Base-by-base conservation (phyloP, 805 yeast genomes). In the Kodamaea hsintzibuensis region DNA sequence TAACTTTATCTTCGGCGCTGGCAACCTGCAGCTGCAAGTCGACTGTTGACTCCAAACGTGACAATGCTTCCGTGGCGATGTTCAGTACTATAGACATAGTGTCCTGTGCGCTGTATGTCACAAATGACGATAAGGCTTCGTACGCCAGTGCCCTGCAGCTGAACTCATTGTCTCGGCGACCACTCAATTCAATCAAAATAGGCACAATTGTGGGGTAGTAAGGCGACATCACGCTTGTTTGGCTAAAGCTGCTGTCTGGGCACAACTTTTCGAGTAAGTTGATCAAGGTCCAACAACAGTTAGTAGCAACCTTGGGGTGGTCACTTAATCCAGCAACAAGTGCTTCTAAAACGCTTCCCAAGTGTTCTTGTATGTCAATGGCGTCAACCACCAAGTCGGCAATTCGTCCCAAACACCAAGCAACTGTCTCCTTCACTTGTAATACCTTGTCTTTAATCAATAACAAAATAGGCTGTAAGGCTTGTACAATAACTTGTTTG, bases 341-440 rank as follows among this genome's bases (percentile, higher is more conserved):
- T 0, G 96, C 95, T 51, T 81, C 78, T 53, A 95, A 73, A 51
- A 95, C 84, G 45, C 76, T 77, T 25, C 93, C 91, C 58, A 95
- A 78, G 66, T 86, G 86, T 3, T 73, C 69, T 44, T 82, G 78
- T 25, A 82, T 68, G 61, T 88, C 88, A 58, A 93, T 84, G 3
- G 96, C 90, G 50, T 82, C 89, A 57, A 89, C 81, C 43, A 86
- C 90, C 50, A 87, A 74, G 66, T 95, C 98, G 9, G 98, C 96
- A 62, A 95, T 90, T 71, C 97, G 84, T 54, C 99, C 99, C 56
- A 95, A 78, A 74, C 98, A 93, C 99, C 99, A 95, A 3, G 98
- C 96, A 35, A 91, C 97, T 1, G 99, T 92, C 67, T 95, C 99
- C 68, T 90, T 88, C 25, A 95, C 99, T 66, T 91, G 96, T 60